Evolutionary conservation across 2,329 filamentous ascomycete species (phyloP).

Genomic region (Fusarium palustre): DNA sequence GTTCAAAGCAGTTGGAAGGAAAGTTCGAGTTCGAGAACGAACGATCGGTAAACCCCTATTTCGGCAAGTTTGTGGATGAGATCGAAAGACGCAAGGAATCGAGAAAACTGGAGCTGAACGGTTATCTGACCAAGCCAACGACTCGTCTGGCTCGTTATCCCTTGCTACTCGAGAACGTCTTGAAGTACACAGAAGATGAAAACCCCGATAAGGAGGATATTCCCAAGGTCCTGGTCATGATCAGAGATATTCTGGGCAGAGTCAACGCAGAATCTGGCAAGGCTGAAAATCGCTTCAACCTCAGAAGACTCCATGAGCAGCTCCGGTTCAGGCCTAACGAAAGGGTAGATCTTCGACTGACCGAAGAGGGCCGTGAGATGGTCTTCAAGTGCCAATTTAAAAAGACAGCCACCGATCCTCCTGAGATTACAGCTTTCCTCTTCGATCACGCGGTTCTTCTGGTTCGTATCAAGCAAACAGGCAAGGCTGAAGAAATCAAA

Average conservation of each 20-base stretch:
- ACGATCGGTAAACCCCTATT: constrained; percentile 84
- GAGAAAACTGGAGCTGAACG: constrained; percentile 94
- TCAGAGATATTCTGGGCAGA: constrained; percentile 85
- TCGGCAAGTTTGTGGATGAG: constrained; percentile 93
- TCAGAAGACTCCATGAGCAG: constrained; percentile 90
- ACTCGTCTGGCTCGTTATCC: constrained; percentile 95
- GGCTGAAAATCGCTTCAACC: constrained; percentile 96
- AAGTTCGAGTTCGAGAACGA: constrained; percentile 99
- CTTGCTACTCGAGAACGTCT: constrained; percentile 87
- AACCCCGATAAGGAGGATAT: constrained; percentile 93
- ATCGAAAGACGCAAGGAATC: constrained; percentile 97
- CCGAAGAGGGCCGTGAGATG: constrained; percentile 91
- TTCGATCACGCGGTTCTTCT: constrained; percentile 96
- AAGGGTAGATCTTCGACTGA: constrained; percentile 92
- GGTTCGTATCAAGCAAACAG: constrained; percentile 89
- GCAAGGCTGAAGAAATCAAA: constrained; percentile 93
- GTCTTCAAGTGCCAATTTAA: constrained; percentile 95
- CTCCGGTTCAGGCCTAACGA: constrained; percentile 92
- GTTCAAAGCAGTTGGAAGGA: constrained; percentile 93
- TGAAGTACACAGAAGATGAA: constrained; percentile 90
- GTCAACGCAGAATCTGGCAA: constrained; percentile 97
- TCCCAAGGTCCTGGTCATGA: constrained; percentile 86
- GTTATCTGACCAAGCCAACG: constrained; percentile 97
- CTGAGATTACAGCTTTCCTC: constrained; percentile 92
- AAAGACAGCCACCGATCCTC: constrained; percentile 87